Conservation (phyloP, 345 rosid genomes). For the Passiflora organensis region DNA sequence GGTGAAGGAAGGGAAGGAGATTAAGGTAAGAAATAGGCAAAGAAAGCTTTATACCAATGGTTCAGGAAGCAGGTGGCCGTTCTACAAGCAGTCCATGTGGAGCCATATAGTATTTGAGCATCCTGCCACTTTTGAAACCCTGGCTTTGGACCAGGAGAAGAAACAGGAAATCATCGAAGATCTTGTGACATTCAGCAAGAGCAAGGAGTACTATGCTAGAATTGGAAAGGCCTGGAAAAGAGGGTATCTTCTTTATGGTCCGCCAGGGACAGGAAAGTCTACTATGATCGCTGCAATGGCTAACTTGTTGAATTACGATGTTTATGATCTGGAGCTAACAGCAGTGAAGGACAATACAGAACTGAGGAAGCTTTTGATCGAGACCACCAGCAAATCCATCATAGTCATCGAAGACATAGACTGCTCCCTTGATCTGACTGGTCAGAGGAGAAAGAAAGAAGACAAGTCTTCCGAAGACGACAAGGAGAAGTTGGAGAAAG, state of each 20-base stretch:
- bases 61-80: slow-evolving; percentile 43
- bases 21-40: slow-evolving; percentile 38
- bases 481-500: slow-evolving; percentile 27
- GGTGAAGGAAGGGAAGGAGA: slow-evolving; percentile 48
- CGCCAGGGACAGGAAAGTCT: slow-evolving; percentile 39
- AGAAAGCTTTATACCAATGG: slow-evolving; percentile 64
- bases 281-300: slow-evolving; percentile 50
- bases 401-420: slow-evolving; percentile 53
- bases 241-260: slow-evolving; percentile 54
- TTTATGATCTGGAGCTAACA: slow-evolving; percentile 38
- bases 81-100: slow-evolving; percentile 51
- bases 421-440: slow-evolving; percentile 53
- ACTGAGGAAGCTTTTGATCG: slow-evolving; percentile 34
- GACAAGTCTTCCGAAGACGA: slow-evolving; percentile 25
- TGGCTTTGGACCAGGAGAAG: slow-evolving; percentile 51
- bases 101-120: slow-evolving; percentile 53
- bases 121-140: slow-evolving; percentile 52
- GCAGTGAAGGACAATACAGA: slow-evolving; percentile 39
- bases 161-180: slow-evolving; percentile 52
- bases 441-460: slow-evolving; percentile 39
- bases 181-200: slow-evolving; percentile 43
- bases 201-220: slow-evolving; percentile 49
- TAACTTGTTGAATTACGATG: slow-evolving; percentile 35
- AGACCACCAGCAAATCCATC: slow-evolving; percentile 45
- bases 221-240: slow-evolving; percentile 56